Evolutionary conservation across 129 eudicot genomes (phyloP).

Genomic region (Arctium minus): DNA sequence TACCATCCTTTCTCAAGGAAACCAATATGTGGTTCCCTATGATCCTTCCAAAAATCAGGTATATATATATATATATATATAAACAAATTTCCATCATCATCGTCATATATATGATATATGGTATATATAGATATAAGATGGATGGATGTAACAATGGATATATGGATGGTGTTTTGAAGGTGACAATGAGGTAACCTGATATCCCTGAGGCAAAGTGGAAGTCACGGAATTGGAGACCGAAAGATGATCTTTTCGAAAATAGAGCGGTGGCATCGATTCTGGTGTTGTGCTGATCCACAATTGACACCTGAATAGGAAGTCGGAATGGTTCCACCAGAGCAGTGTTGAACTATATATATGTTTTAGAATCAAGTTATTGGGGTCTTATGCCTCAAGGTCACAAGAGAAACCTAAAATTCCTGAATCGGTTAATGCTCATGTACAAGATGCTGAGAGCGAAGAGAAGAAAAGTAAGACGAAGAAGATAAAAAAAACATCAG

Average conservation of each 20-base stretch:
- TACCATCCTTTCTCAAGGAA: slow-evolving; percentile 39
- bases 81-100: no score
- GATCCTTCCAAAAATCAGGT: slow-evolving; percentile 3
- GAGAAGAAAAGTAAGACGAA: slow-evolving; percentile 50
- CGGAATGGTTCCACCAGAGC: slow-evolving; percentile 18
- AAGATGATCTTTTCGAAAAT: slow-evolving; percentile 34
- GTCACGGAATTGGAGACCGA: slow-evolving; percentile 43
- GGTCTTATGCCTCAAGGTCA: slow-evolving; percentile 56
- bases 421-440: slow-evolving; percentile 30
- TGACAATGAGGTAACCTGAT: neutral
- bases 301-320: neutral
- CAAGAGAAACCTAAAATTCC: slow-evolving; percentile 53
- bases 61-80: neutral
- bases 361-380: neutral
- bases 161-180: neutral
- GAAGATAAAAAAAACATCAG: slow-evolving; percentile 32
- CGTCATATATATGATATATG: no score
- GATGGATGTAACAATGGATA: no score
- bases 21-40: slow-evolving; percentile 32
- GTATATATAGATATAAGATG: no score
- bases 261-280: slow-evolving; percentile 28
- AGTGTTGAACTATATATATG: no score
- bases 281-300: slow-evolving; percentile 16
- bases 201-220: slow-evolving; percentile 20
- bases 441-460: slow-evolving; percentile 33